phyloP scores from a whole-genome alignment of 768 basidiomycete genomes.

The Cystofilobasidium bisporidii region DNA sequence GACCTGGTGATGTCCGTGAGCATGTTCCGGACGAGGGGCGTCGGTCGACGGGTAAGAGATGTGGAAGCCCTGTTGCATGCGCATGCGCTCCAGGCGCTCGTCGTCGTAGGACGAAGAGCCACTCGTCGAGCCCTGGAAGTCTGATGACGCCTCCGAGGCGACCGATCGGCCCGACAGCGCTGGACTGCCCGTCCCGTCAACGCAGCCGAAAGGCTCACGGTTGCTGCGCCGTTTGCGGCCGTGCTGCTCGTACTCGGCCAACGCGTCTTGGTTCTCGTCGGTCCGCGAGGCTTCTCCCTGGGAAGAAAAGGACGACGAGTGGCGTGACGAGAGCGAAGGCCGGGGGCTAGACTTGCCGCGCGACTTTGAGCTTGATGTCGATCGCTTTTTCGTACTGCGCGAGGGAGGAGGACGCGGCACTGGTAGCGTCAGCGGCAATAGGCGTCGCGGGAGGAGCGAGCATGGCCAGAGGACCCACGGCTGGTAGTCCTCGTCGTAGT shows the following conservation, averaged over 20 bases:
- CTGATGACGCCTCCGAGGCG: background rate
- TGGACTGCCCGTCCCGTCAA: background rate
- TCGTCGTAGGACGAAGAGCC: background rate
- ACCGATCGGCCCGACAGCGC: background rate
- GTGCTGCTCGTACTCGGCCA: background rate
- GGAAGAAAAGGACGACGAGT: background rate
- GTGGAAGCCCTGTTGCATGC: background rate
- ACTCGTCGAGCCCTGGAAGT: background rate
- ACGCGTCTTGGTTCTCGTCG: background rate
- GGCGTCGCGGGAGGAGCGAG: background rate
- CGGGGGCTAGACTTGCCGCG: background rate
- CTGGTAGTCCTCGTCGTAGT: slow-evolving; percentile 4
- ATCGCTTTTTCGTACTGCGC: slow-evolving; percentile 1
- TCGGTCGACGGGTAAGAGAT: background rate
- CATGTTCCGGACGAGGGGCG: background rate
- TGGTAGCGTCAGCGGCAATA: background rate
- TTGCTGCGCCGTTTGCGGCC: background rate
- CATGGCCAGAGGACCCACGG: background rate
- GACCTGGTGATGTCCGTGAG: slow-evolving; percentile 2
- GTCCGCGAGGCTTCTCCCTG: background rate
- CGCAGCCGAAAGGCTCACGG: background rate
- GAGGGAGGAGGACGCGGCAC: background rate
- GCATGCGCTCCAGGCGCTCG: background rate
- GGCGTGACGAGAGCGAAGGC: background rate
- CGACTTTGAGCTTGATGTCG: background rate